phyloP scores from a whole-genome alignment of 805 yeast genomes.

The Saturnispora hagleri region DNA sequence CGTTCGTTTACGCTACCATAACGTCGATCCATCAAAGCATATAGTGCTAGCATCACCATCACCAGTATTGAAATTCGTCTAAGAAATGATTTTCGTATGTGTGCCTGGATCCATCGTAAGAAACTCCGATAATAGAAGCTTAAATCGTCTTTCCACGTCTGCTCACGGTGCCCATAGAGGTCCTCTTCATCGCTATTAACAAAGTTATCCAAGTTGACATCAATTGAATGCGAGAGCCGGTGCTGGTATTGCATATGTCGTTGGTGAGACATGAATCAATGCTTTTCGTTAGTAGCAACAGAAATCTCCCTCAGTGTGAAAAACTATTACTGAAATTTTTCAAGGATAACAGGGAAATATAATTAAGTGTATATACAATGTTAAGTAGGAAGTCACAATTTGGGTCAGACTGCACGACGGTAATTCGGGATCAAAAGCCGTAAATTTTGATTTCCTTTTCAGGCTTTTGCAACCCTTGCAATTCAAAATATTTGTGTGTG shows the following conservation, averaged over 20 bases:
- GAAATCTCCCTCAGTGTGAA: background rate
- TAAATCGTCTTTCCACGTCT: constrained; percentile 5
- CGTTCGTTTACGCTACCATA: too few species aligned
- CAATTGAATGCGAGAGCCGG: background rate
- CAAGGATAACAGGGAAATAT: background rate
- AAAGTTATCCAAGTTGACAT: background rate
- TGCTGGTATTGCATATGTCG: background rate
- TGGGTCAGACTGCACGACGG: background rate
- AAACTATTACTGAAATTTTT: background rate
- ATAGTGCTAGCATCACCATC: background rate
- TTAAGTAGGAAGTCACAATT: background rate
- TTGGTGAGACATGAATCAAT: background rate
- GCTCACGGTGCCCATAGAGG: background rate
- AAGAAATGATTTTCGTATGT: background rate
- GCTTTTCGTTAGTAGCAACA: background rate
- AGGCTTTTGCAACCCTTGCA: constrained; percentile 40
- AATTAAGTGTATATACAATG: background rate
- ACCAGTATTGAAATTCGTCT: background rate
- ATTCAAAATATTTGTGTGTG: constrained; percentile 48
- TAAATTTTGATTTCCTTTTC: constrained; percentile 2
- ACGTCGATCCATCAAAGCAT: background rate
- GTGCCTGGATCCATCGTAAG: background rate
- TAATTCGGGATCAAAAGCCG: background rate
- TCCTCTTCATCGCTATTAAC: background rate
- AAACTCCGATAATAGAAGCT: background rate